Conservation (phyloP, 176 grass and related monocot species). For the Eleusine coracana region DNA sequence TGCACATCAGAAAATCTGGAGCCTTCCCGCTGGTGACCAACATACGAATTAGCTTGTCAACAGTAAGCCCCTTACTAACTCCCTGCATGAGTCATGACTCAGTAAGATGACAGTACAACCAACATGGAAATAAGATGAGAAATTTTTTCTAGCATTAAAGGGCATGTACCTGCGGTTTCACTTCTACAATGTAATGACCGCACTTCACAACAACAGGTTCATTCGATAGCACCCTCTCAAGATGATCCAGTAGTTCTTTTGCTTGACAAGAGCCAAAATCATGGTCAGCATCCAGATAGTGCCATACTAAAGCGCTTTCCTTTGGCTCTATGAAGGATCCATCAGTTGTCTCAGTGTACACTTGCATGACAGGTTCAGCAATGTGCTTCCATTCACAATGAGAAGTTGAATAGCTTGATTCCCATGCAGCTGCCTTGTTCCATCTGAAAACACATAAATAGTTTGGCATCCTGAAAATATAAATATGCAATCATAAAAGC, state of each 20-base stretch:
- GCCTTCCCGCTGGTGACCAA: slow-evolving; percentile 54
- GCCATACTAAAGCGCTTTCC: slow-evolving; percentile 90
- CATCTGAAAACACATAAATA: slow-evolving; percentile 56
- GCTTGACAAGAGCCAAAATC: slow-evolving; percentile 94
- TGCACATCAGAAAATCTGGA: slow-evolving; percentile 80
- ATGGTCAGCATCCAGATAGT: slow-evolving; percentile 82
- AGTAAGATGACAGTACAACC: neutral
- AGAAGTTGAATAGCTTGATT: slow-evolving; percentile 47
- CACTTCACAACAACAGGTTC: slow-evolving; percentile 87
- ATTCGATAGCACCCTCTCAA: slow-evolving; percentile 89
- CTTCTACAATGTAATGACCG: slow-evolving; percentile 93
- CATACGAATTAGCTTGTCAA: slow-evolving; percentile 69
- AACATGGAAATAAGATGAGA: slow-evolving; percentile 10
- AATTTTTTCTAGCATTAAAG: neutral
- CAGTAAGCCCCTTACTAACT: slow-evolving; percentile 78
- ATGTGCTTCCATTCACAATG: slow-evolving; percentile 79
- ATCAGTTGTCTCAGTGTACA: slow-evolving; percentile 91
- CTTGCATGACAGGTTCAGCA: slow-evolving; percentile 78
- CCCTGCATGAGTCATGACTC: slow-evolving; percentile 51
- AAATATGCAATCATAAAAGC: neutral
- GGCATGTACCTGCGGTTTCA: slow-evolving; percentile 78
- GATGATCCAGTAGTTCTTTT: slow-evolving; percentile 82
- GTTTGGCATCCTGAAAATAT: slow-evolving; percentile 3
- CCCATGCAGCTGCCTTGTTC: slow-evolving; percentile 68
- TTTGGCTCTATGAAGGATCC: slow-evolving; percentile 84